Evolutionary conservation across 2,329 filamentous ascomycete species (phyloP).

Genomic region (Colletotrichum liaoningense): DNA sequence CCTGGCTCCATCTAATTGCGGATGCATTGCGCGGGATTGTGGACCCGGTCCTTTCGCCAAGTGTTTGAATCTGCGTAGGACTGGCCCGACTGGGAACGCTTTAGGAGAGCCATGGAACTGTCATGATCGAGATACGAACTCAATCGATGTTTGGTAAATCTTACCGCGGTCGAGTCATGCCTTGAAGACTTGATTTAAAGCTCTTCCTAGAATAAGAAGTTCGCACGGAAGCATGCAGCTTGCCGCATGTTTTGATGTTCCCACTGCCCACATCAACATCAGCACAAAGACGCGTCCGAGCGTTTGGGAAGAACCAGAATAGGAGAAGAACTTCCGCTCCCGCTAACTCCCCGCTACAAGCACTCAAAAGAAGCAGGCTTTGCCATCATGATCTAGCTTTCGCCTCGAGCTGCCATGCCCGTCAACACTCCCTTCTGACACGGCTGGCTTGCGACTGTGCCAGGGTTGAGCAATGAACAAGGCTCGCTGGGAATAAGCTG

Average conservation of each 20-base stretch:
- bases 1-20: neutral
- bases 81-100: neutral
- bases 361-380: neutral
- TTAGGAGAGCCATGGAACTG: neutral
- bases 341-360: neutral
- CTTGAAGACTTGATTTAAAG: neutral
- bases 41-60: neutral
- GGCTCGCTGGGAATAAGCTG: constrained; percentile 5
- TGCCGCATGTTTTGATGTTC: neutral
- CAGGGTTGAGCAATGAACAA: neutral
- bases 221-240: constrained; percentile 5
- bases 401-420: neutral
- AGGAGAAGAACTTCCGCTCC: neutral
- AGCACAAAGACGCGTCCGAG: constrained; percentile 23
- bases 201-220: constrained; percentile 3
- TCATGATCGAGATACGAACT: neutral
- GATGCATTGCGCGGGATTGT: neutral
- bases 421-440: neutral
- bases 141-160: neutral
- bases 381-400: neutral
- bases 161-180: constrained; percentile 13
- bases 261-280: constrained; percentile 11
- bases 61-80: neutral
- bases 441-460: neutral
- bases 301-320: neutral